Evolutionary conservation across 2,329 filamentous ascomycete species (phyloP).

Genomic region (Penicillium sp.): DNA sequence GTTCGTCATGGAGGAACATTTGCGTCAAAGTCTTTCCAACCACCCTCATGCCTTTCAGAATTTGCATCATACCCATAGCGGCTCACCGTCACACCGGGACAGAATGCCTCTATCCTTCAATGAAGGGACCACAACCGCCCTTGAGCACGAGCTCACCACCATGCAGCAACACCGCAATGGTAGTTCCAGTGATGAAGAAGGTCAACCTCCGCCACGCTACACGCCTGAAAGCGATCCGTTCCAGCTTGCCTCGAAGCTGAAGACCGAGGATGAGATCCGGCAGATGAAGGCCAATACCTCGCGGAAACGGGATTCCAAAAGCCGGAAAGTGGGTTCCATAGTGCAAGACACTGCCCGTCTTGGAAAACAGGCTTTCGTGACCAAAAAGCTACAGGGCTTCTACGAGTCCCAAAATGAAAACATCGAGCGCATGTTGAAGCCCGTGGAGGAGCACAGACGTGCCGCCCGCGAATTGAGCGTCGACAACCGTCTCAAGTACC

Average conservation of each 20-base stretch:
- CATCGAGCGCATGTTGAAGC: conserved; percentile 83
- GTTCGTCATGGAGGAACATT: conserved; percentile 23
- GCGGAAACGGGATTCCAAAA: conserved; percentile 51
- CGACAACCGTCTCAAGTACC: conserved; percentile 63
- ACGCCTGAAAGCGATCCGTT: conserved; percentile 68
- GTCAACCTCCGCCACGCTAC: conserved; percentile 46
- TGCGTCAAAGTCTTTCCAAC: conserved; percentile 25
- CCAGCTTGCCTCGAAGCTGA: conserved; percentile 66
- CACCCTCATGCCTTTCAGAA: conserved; percentile 22
- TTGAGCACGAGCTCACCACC: conserved; percentile 27
- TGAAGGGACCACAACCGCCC: conserved; percentile 36
- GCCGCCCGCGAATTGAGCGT: conserved; percentile 71
- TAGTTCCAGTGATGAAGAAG: conserved; percentile 38
- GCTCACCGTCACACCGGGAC: conserved; percentile 19
- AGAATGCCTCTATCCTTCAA: conserved; percentile 20
- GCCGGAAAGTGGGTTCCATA: conserved; percentile 11
- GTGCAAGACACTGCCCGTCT: conserved; percentile 18
- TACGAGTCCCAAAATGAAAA: conserved; percentile 88
- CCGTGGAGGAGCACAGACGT: conserved; percentile 79
- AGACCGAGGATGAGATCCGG: conserved; percentile 65
- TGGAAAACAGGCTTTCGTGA: conserved; percentile 36
- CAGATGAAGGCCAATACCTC: conserved; percentile 72
- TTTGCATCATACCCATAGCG: conserved; percentile 14
- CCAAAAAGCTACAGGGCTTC: conserved; percentile 57
- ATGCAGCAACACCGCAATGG: conserved; percentile 18